These are phyloP conservation scores for Linderniella brevidens DNA, from an alignment of 257 asterid species.

Conservation along the genomic window DNA sequence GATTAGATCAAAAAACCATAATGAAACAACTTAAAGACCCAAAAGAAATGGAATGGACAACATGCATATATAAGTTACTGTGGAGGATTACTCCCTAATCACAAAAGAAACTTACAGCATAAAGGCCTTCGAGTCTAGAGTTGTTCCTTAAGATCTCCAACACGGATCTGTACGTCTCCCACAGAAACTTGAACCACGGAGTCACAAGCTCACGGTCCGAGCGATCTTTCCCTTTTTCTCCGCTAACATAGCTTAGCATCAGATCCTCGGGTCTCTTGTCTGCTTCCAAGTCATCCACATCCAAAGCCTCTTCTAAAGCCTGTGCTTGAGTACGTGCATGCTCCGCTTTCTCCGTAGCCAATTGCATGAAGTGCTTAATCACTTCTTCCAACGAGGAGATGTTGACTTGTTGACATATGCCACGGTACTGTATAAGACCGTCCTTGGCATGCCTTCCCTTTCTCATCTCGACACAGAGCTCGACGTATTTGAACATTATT, in stretches of 20 bases:
- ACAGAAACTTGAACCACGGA: conserved; percentile 77
- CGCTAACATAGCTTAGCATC: conserved; percentile 89
- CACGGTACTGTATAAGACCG: conserved; percentile 87
- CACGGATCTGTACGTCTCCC: conserved; percentile 82
- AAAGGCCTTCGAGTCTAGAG: conserved; percentile 57
- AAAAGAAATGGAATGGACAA: background rate
- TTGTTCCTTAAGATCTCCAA: conserved; percentile 65
- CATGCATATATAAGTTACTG: background rate
- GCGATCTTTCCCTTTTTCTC: conserved; percentile 90
- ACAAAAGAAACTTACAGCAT: conserved; percentile 34
- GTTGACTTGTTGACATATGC: conserved; percentile 90
- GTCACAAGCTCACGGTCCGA: conserved; percentile 89
- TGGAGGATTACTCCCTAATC: background rate
- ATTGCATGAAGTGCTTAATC: conserved; percentile 90
- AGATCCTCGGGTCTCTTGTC: conserved; percentile 94
- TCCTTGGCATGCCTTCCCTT: conserved; percentile 95
- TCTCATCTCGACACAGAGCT: conserved; percentile 89
- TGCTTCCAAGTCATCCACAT: conserved; percentile 82
- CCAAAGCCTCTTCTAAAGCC: conserved; percentile 80
- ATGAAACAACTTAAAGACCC: no score
- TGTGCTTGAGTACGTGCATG: conserved; percentile 71
- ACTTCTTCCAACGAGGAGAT: conserved; percentile 79
- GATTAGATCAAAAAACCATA: no score
- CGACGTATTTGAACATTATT: conserved; percentile 84
- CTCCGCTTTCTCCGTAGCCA: conserved; percentile 85